Evolutionary conservation across 176 grass and related monocot species (phyloP).

Genomic region (Cenchrus purpureus): DNA sequence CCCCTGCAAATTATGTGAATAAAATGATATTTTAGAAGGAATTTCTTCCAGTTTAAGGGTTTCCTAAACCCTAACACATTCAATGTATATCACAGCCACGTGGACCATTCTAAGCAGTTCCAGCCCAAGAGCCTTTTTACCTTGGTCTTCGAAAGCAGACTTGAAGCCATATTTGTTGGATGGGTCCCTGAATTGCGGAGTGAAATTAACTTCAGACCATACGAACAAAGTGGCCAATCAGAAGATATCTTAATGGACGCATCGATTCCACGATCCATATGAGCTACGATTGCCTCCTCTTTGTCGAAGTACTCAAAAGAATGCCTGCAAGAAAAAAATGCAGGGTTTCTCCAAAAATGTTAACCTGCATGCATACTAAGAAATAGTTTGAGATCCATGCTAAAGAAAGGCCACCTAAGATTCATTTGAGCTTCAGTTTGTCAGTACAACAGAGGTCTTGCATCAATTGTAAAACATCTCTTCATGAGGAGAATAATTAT

Average conservation of each 20-base stretch:
- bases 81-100: not conserved
- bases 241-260: constrained; percentile 73
- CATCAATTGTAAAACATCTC: constrained; percentile 13
- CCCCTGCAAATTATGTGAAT: not conserved
- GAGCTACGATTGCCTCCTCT: constrained; percentile 69
- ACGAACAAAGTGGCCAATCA: constrained; percentile 77
- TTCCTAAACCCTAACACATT: not conserved
- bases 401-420: not conserved
- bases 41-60: not conserved
- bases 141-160: constrained; percentile 71
- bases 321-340: constrained; percentile 60
- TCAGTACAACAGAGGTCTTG: not conserved
- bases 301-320: constrained; percentile 81
- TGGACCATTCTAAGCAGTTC: not conserved
- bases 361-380: constrained; percentile 8
- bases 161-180: constrained; percentile 56
- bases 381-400: constrained; percentile 7
- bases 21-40: not conserved
- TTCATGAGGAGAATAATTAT: not conserved
- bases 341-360: not conserved
- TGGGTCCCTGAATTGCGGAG: constrained; percentile 49
- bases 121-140: constrained; percentile 47
- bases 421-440: constrained; percentile 11
- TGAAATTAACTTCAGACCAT: constrained; percentile 66
- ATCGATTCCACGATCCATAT: constrained; percentile 80